These are phyloP conservation scores for Brassica incana DNA, from an alignment of 345 rosid species.

Conservation along the genomic window DNA sequence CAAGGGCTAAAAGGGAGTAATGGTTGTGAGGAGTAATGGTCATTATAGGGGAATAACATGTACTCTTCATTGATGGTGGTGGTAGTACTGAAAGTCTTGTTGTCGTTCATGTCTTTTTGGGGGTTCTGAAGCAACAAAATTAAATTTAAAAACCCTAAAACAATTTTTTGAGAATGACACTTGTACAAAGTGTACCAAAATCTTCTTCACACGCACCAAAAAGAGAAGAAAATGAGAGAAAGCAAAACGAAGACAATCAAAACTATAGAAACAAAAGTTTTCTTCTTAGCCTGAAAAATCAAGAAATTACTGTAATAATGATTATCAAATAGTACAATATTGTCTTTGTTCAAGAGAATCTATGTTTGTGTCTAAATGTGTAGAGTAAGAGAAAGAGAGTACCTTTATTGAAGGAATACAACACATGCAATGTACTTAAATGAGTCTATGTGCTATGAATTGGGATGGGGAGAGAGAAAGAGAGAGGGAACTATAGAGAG, in stretches of 20 bases:
- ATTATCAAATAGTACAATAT: conserved; percentile 25
- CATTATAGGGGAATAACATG: conserved; percentile 37
- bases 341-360: conserved; percentile 43
- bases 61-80: conserved; percentile 41
- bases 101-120: conserved; percentile 39
- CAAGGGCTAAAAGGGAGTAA: conserved; percentile 39
- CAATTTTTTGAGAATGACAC: conserved; percentile 38
- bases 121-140: conserved; percentile 18
- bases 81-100: conserved; percentile 29
- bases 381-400: conserved; percentile 37
- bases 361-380: conserved; percentile 35
- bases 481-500: conserved; percentile 16
- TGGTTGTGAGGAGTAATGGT: conserved; percentile 42
- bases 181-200: conserved; percentile 24
- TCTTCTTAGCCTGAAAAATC: conserved; percentile 31
- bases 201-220: conserved; percentile 23
- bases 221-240: conserved; percentile 27
- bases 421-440: conserved; percentile 46
- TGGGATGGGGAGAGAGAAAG: conserved; percentile 25
- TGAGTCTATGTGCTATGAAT: conserved; percentile 43
- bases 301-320: conserved; percentile 15
- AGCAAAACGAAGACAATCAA: conserved; percentile 27
- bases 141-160: conserved; percentile 34
- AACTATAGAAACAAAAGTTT: conserved; percentile 7
- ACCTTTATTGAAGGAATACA: conserved; percentile 52